Evolutionary conservation across 2,329 filamentous ascomycete species (phyloP), one percentile per base, ranked within the genome.

Genomic region (Oidium heveae): DNA sequence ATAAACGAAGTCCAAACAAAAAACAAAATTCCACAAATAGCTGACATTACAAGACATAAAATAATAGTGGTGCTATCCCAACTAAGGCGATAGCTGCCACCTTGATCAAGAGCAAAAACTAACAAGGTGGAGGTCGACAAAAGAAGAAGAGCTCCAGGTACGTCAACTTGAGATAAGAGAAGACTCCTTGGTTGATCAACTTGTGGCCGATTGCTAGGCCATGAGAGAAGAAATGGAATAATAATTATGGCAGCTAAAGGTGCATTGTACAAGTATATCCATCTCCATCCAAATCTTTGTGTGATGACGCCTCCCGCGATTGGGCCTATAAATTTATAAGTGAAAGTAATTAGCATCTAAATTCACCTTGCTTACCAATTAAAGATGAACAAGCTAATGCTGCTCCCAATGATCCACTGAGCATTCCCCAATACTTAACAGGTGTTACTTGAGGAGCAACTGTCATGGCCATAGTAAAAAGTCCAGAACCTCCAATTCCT

Each of bases 41-140:
- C 55, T 12, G 58, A 58, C n/a, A 59, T 20, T 1, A 61, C 41
- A 0, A 65, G 53, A 2, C 62, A 64, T 10, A 61, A 57, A 4
- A 71, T 63, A 4, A 73, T 66, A 5, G 66, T 57, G 0, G 64
- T 63, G 46, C 67, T 69, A 8, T 57, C 61, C 72, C 71, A 74
- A 3, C 67, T 58, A 53, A 69, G 71, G 6, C 62, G 62, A 18
- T 65, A 59, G 5, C 71, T 70, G 2, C 49, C 49, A 6, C 63
- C 70, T 57, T 72, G 65, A 50, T 74, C 67, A 15, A 74, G 63
- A 1, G 67, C 70, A 41, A 71, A 69, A 16, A 72, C 67, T n/a
- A 74, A 59, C 3, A 73, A 63, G 3, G 70, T 66, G 0, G 70
- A 70, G 3, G 66, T 66, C 0, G 65, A 66, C 7, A 74, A 63